Evolutionary conservation across 2,329 filamentous ascomycete species (phyloP).

Genomic region (Ceratocystis variospora): DNA sequence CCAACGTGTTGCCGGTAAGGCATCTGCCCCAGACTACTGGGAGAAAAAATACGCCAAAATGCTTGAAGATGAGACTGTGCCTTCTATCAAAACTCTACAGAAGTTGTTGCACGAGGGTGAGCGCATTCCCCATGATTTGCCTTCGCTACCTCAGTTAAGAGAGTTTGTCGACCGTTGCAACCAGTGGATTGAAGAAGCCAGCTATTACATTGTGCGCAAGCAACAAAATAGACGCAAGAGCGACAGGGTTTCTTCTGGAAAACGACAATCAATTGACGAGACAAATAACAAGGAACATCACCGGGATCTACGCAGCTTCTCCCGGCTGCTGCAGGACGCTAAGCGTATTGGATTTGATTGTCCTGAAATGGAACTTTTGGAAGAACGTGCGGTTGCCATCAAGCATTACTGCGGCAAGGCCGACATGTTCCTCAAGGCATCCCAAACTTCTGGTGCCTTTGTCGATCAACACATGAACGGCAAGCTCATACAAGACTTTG

Average conservation of each 20-base stretch:
- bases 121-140: slow-evolving; percentile 81
- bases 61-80: slow-evolving; percentile 69
- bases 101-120: slow-evolving; percentile 83
- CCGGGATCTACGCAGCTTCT: slow-evolving; percentile 78
- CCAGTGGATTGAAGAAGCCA: slow-evolving; percentile 95
- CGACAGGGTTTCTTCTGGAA: slow-evolving; percentile 68
- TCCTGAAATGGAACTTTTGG: slow-evolving; percentile 72
- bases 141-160: slow-evolving; percentile 66
- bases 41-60: slow-evolving; percentile 76
- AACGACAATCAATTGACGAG: slow-evolving; percentile 57
- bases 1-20: slow-evolving; percentile 73
- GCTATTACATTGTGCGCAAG: slow-evolving; percentile 90
- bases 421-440: slow-evolving; percentile 48
- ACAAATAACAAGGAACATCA: slow-evolving; percentile 77
- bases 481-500: slow-evolving; percentile 58
- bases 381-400: slow-evolving; percentile 74
- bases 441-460: slow-evolving; percentile 9
- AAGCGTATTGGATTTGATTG: slow-evolving; percentile 86
- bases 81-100: slow-evolving; percentile 74
- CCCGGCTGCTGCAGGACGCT: slow-evolving; percentile 68
- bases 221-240: slow-evolving; percentile 94
- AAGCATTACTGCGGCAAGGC: slow-evolving; percentile 71
- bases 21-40: slow-evolving; percentile 75
- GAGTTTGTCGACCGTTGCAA: slow-evolving; percentile 92
- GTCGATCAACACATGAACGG: slow-evolving; percentile 34